These are phyloP conservation scores for Yarrowia sp. DNA, from an alignment of 805 yeast species.

Conservation along the genomic window DNA sequence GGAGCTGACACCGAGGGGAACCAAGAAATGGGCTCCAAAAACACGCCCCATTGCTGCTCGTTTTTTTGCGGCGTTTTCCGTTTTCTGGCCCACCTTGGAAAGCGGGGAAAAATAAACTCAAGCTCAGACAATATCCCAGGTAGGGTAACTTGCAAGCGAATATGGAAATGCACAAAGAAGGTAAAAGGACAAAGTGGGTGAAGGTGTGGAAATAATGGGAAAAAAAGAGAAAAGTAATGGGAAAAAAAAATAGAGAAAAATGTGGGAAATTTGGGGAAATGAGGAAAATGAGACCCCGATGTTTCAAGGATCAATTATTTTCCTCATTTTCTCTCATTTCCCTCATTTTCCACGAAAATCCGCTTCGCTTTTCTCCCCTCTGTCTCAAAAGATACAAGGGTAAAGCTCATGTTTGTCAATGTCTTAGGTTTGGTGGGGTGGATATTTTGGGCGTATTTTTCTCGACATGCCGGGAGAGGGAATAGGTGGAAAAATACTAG, in stretches of 20 bases:
- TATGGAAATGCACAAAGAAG: neutral
- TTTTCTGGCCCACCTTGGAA: constrained; percentile 12
- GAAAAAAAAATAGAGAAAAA: neutral
- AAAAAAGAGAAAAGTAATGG: too few species aligned
- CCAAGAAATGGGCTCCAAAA: too few species aligned
- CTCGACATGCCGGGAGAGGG: constrained; percentile 29
- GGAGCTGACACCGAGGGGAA: too few species aligned
- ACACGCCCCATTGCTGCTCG: too few species aligned
- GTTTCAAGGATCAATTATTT: too few species aligned
- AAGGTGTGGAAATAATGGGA: too few species aligned
- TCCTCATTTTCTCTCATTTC: too few species aligned
- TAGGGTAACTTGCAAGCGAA: constrained; percentile 7
- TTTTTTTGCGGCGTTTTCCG: too few species aligned
- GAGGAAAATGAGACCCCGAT: too few species aligned
- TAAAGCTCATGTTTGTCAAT: neutral
- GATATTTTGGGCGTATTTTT: constrained; percentile 28
- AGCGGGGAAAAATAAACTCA: neutral
- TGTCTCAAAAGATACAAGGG: constrained; percentile 5
- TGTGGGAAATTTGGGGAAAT: neutral
- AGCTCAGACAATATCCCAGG: neutral
- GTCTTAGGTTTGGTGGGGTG: constrained; percentile 31
- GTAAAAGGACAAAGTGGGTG: neutral
- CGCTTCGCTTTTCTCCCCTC: neutral
- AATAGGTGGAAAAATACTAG: neutral
- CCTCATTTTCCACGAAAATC: too few species aligned